These are phyloP conservation scores for Penicillium canescens DNA, from an alignment of 495 filamentous ascomycete species.

Conservation along the genomic window DNA sequence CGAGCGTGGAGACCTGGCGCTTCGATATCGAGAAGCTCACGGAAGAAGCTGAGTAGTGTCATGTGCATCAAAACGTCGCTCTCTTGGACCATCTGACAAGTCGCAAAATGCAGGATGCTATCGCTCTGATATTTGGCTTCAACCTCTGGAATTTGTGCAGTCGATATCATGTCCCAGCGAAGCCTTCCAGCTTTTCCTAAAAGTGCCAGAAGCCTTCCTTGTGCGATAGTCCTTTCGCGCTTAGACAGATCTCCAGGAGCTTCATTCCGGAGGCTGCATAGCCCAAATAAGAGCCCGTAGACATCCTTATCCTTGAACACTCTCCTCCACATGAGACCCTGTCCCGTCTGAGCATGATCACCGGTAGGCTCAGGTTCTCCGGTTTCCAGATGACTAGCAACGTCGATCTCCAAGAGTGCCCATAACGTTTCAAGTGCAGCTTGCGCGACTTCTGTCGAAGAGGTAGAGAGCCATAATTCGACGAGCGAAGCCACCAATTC, in stretches of 20 bases:
- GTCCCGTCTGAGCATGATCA: conserved; percentile 49
- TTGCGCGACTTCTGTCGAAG: conserved; percentile 71
- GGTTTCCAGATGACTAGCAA: conserved; percentile 39
- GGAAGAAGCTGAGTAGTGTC: conserved; percentile 74
- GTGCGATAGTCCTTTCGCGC: conserved; percentile 71
- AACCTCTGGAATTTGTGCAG: conserved; percentile 59
- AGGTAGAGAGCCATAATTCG: conserved; percentile 69
- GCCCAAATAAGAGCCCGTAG: conserved; percentile 62
- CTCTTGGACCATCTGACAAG: conserved; percentile 71
- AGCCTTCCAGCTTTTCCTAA: conserved; percentile 65
- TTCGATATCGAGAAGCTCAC: conserved; percentile 57
- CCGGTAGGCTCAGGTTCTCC: conserved; percentile 40
- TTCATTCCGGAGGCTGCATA: conserved; percentile 53
- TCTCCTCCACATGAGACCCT: conserved; percentile 71
- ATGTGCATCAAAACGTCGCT: conserved; percentile 79
- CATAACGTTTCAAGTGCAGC: conserved; percentile 66
- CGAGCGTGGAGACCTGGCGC: conserved; percentile 36
- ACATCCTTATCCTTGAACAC: conserved; percentile 67
- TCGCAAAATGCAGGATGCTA: conserved; percentile 75
- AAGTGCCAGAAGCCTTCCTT: conserved; percentile 72
- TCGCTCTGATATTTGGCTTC: conserved; percentile 52
- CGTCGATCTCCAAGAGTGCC: conserved; percentile 69
- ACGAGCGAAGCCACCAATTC: conserved; percentile 62
- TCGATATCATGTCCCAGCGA: conserved; percentile 62
- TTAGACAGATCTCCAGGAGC: conserved; percentile 48